Conservation (phyloP, 768 basidiomycete species). For the Lentinus tigrinus region DNA sequence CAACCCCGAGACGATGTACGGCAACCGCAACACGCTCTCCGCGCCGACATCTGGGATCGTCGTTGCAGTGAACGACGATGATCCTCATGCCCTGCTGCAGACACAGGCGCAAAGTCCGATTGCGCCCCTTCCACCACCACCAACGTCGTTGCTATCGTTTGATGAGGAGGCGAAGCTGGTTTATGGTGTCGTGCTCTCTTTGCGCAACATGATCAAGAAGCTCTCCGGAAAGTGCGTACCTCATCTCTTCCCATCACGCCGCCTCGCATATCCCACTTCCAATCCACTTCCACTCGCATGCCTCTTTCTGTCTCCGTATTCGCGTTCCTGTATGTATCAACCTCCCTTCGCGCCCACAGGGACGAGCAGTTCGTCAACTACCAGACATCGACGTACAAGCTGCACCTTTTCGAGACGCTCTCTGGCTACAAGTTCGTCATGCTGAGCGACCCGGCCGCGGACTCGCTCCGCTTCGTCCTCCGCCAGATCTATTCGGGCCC, state of each 20-base stretch:
- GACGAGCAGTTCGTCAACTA: slow-evolving; percentile 92
- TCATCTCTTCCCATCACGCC: not conserved
- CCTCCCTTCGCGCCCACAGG: slow-evolving; percentile 37
- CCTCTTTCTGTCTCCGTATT: not conserved
- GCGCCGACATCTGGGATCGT: slow-evolving; percentile 61
- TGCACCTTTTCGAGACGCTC: slow-evolving; percentile 89
- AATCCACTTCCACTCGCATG: too few species aligned
- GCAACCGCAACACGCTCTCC: slow-evolving; percentile 56
- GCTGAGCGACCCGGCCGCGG: slow-evolving; percentile 82
- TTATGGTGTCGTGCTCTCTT: slow-evolving; percentile 89
- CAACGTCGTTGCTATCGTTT: slow-evolving; percentile 72
- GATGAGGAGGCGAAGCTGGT: slow-evolving; percentile 98
- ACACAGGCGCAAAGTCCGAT: slow-evolving; percentile 27
- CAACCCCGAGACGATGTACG: slow-evolving; percentile 39
- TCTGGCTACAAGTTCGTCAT: slow-evolving; percentile 96
- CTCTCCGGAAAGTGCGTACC: slow-evolving; percentile 72
- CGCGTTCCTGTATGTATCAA: not conserved
- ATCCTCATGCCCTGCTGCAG: slow-evolving; percentile 20
- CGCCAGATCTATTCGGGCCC: slow-evolving; percentile 93
- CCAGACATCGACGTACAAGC: slow-evolving; percentile 87
- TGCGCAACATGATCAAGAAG: slow-evolving; percentile 95
- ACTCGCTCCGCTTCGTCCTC: slow-evolving; percentile 78
- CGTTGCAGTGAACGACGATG: slow-evolving; percentile 56
- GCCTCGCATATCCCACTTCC: not conserved
- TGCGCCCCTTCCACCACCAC: slow-evolving; percentile 36